A percentile compares a stretch with the other conserved stretches of the same genome.
Evolutionary conservation across 306 rosid species (phyloP).

Genomic region (Lotus japonicus): DNA sequence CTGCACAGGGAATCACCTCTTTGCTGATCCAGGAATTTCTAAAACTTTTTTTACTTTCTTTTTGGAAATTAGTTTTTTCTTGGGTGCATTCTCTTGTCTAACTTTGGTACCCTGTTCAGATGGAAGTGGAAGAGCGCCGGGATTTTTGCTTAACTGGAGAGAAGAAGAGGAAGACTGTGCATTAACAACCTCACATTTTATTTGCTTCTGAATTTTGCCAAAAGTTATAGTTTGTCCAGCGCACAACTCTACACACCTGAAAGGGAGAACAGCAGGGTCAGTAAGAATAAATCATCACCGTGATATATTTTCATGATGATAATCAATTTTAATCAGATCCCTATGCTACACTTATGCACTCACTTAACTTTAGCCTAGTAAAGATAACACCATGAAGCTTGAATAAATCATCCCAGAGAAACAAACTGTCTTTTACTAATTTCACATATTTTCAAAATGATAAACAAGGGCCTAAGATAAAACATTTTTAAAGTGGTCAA

Average conservation of each 20-base stretch:
- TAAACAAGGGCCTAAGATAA: not conserved
- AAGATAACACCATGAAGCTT: slow-evolving; percentile 11
- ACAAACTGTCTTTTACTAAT: not conserved
- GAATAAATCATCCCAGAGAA: slow-evolving; percentile 1
- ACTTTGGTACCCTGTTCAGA: slow-evolving; percentile 27
- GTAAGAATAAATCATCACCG: not conserved
- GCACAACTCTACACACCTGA: slow-evolving; percentile 60
- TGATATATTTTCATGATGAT: no score
- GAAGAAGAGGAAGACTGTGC: slow-evolving; percentile 25
- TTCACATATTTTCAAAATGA: slow-evolving; percentile 1
- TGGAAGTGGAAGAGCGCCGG: slow-evolving; percentile 14
- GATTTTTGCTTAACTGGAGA: slow-evolving; percentile 8
- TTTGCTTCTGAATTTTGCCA: slow-evolving; percentile 77
- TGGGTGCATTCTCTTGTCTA: slow-evolving; percentile 27
- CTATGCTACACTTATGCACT: not conserved
- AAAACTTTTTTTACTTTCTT: slow-evolving; percentile 34
- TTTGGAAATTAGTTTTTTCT: slow-evolving; percentile 33
- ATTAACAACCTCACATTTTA: slow-evolving; percentile 60
- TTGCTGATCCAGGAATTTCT: slow-evolving; percentile 59
- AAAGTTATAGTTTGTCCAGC: slow-evolving; percentile 44
- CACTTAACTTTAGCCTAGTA: slow-evolving; percentile 1
- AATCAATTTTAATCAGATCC: not conserved
- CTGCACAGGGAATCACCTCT: slow-evolving; percentile 44
- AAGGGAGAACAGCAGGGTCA: slow-evolving; percentile 2
- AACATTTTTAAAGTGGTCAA: not conserved